Evolutionary conservation across 805 yeast species (phyloP), one percentile per base, ranked within the genome.

Genomic region (Wickerhamomyces chambardii): DNA sequence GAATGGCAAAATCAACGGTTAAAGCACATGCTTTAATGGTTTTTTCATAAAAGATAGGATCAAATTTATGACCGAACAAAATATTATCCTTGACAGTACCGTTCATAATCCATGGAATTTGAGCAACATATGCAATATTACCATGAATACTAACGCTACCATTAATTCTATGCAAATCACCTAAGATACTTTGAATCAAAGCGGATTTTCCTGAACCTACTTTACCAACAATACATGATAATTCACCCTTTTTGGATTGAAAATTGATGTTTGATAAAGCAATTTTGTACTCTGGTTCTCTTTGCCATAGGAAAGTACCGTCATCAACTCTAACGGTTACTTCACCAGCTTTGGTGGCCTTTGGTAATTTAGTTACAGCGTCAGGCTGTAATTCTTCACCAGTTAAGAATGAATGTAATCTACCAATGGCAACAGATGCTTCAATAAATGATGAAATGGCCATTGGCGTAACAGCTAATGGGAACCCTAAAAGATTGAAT

Each of bases 161-260:
- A 34, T 73, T 70, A 4, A 51, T 34, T 4, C 61, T 50, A 9
- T 66, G 61, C n/a, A 78, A 50, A 34, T 71, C 72, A 6, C 85
- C 85, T 21, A 76, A 45, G 11, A 77, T 47, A 12, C 77, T 64
- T 40, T 70, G 66, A 33, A 78, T 55, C 19, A 74, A 58, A 0
- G 84, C 70, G 3, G 82, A 68, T 45, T 79, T 79, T 33, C 86
- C 86, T 12, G 80, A 55, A 4, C 85, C 85, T 24, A 79, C 85
- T 45, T 72, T 60, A 10, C 85, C 85, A 18, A 78, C 77, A 34
- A 79, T 56, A 53, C 85, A 76, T 1, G 73, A 61, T 36, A 79
- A 56, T 27, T 66, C 61, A 5, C 79, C 78, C 45, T 67, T 69
- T n/a, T 45, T 55, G 2, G 77, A 82, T 9, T 47, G 39, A 42